phyloP scores from a whole-genome alignment of 2,329 filamentous ascomycete genomes.

The Apiospora arundinis region DNA sequence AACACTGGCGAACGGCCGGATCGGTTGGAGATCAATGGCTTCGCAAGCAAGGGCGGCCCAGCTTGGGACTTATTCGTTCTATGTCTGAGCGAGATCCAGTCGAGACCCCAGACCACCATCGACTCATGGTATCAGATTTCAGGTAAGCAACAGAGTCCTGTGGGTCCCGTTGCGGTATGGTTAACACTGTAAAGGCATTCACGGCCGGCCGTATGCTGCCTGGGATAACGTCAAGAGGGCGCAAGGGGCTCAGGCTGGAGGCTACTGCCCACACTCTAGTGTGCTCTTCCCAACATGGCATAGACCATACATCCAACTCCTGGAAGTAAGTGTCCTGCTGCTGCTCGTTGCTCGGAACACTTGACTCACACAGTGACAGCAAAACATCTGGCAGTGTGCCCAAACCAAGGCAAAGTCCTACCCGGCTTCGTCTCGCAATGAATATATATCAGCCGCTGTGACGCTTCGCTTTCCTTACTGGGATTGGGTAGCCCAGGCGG shows the following conservation, averaged over 20 bases:
- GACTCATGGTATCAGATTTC: constrained; percentile 29
- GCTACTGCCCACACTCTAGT: constrained; percentile 36
- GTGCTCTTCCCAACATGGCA: constrained; percentile 38
- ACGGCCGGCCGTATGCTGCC: constrained; percentile 24
- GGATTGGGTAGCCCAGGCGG: constrained; percentile 25
- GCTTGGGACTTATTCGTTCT: constrained; percentile 21
- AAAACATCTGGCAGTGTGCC: constrained; percentile 21
- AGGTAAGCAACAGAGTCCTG: not conserved
- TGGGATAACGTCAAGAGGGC: constrained; percentile 27
- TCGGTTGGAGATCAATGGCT: constrained; percentile 23
- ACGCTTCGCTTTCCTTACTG: constrained; percentile 25
- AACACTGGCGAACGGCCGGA: constrained; percentile 15
- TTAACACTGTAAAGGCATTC: constrained; percentile 23
- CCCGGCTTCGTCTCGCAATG: not conserved
- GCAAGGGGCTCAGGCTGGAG: constrained; percentile 27
- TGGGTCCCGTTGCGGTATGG: not conserved
- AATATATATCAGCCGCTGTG: constrained; percentile 20
- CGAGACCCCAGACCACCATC: constrained; percentile 17
- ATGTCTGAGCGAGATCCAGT: constrained; percentile 17
- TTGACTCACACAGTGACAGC: constrained; percentile 30
- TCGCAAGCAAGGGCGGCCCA: constrained; percentile 5
- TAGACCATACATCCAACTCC: constrained; percentile 36
- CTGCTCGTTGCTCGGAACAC: not conserved
- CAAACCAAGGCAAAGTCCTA: constrained; percentile 11
- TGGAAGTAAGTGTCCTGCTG: constrained; percentile 31